A percentile compares a stretch with the other conserved stretches of the same genome.
phyloP scores from a whole-genome alignment of 768 basidiomycete genomes.

The Phlebiopsis gigantea region DNA sequence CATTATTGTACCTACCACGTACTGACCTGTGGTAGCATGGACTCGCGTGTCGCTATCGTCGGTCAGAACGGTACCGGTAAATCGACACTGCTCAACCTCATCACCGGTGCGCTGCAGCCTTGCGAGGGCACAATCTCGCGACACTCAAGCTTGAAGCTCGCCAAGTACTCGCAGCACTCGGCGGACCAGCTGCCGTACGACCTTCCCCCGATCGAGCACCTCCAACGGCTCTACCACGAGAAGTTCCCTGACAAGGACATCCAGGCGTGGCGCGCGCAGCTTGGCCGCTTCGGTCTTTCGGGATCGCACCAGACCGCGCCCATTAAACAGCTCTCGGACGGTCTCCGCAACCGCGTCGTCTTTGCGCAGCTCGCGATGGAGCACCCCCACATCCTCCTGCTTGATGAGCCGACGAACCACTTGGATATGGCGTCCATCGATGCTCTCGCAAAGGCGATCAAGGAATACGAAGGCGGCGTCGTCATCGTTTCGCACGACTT shows the following conservation, averaged over 20 bases:
- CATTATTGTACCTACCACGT: too few species aligned
- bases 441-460: slow-evolving; percentile 91
- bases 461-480: slow-evolving; percentile 95
- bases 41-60: slow-evolving; percentile 91
- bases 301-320: slow-evolving; percentile 92
- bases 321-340: slow-evolving; percentile 93
- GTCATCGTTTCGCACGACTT: slow-evolving; percentile 99
- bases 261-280: slow-evolving; percentile 89
- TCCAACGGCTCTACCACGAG: slow-evolving; percentile 70
- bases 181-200: slow-evolving; percentile 98
- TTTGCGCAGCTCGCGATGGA: slow-evolving; percentile 98
- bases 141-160: slow-evolving; percentile 86
- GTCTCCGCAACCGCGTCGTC: slow-evolving; percentile 94
- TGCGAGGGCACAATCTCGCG: slow-evolving; percentile 83
- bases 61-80: slow-evolving; percentile 96
- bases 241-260: slow-evolving; percentile 95
- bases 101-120: slow-evolving; percentile 79
- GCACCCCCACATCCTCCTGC: slow-evolving; percentile 89
- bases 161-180: slow-evolving; percentile 98
- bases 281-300: slow-evolving; percentile 93
- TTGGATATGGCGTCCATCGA: slow-evolving; percentile 98
- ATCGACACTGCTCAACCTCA: slow-evolving; percentile 85
- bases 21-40: slow-evolving; percentile 55
- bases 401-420: slow-evolving; percentile 96
- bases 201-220: slow-evolving; percentile 86